Base-by-base conservation (phyloP, 495 filamentous ascomycete species). In the Aspergillus ostianus region DNA sequence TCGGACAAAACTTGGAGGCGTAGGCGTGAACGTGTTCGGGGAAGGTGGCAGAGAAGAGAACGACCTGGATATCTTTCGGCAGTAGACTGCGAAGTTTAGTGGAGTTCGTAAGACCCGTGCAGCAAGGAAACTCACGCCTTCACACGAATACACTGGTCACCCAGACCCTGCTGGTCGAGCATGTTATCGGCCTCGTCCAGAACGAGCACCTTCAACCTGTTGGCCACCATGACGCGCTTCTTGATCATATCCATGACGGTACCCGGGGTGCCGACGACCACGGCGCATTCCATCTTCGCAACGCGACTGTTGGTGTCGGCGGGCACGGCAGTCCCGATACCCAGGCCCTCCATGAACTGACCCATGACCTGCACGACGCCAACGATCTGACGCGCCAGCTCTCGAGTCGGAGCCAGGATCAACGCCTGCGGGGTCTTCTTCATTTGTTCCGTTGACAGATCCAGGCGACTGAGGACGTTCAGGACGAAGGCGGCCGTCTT, bases 401-500 rank as follows among this genome's bases (percentile, higher is more conserved):
- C 94, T 65, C 94, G 89, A 58, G 91, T 97, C 6, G 94, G 94
- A 10, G 92, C 94, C 19, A 99, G 84, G 52, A 93, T 87, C 17
- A 99, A 74, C 19, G 92, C 91, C 76, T 99, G 94, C 8, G 94
- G 93, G 27, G 80, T 76, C 17, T 72, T 76, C 41, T 70, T 65
- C 58, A 67, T 58, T 47, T 74, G 54, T n/a, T 85, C 77, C 48
- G 83, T 80, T 19, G 66, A 74, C 49, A 92, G 78, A 63, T 98
- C 89, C 64, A 97, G 71, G 51, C 94, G 90, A 55, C 87, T 87
- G 19, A 99, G 82, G 55, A 97, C 89, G 47, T 94, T 97, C 55
- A 96, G 84, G 23, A 92, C 87, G 72, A 98, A 99, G 30, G 95
- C 95, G 30, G 94, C 95, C 10, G 95, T 99, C 78, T 99, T 99